phyloP scores from a whole-genome alignment of 2,329 filamentous ascomycete species.

The Drechslera avenae region DNA sequence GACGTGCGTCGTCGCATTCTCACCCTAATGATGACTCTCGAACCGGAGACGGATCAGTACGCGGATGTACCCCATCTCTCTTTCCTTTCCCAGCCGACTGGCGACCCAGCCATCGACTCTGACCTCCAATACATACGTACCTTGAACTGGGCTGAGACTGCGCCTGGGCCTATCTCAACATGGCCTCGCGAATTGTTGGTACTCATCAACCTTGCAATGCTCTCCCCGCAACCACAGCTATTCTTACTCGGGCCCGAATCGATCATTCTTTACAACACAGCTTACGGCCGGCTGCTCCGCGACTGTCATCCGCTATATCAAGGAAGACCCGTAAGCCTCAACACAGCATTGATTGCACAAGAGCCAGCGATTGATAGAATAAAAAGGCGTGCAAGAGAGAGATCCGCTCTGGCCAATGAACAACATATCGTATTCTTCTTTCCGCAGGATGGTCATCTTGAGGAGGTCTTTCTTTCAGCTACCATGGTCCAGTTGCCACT shows the following conservation, averaged over 20 bases:
- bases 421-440: slow-evolving; percentile 2
- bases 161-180: slow-evolving; percentile 2
- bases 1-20: background rate
- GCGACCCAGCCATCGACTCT: slow-evolving; percentile 3
- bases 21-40: background rate
- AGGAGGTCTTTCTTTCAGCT: slow-evolving; percentile 5
- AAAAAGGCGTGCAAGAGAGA: background rate
- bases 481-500: slow-evolving; percentile 4
- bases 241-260: slow-evolving; percentile 3
- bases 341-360: slow-evolving; percentile 3
- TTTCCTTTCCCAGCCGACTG: slow-evolving; percentile 3
- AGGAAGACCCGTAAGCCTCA: slow-evolving; percentile 2
- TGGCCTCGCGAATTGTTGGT: slow-evolving; percentile 7
- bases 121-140: slow-evolving; percentile 3
- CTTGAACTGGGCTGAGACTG: slow-evolving; percentile 3
- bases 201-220: slow-evolving; percentile 3
- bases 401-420: background rate
- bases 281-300: slow-evolving; percentile 4
- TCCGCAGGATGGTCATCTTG: background rate
- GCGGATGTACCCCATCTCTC: slow-evolving; percentile 1
- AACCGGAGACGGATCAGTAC: background rate
- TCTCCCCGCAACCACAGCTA: slow-evolving; percentile 3
- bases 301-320: slow-evolving; percentile 4
- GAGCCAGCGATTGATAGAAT: background rate
- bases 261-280: slow-evolving; percentile 6